These are phyloP conservation scores for Cryptococcus sp. DNA, from an alignment of 1,284 basidiomycete species.

Conservation along the genomic window DNA sequence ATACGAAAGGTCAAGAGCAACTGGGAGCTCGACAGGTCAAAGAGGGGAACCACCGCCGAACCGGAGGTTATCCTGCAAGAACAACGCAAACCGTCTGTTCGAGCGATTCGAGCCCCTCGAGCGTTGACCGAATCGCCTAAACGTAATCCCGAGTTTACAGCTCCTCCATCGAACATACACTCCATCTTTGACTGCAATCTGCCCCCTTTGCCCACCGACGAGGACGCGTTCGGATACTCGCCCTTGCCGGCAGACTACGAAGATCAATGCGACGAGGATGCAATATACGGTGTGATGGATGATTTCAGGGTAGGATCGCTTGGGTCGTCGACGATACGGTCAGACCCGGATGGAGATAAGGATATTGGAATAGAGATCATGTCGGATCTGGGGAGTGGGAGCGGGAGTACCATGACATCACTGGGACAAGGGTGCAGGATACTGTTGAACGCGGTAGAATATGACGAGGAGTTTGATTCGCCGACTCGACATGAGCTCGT, in stretches of 20 bases:
- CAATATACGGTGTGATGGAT: slow-evolving; percentile 18
- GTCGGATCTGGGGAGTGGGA: not conserved
- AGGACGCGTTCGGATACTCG: slow-evolving; percentile 32
- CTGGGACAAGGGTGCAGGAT: slow-evolving; percentile 5
- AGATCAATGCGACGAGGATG: slow-evolving; percentile 34
- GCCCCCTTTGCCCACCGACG: slow-evolving; percentile 16
- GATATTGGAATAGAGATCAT: not conserved
- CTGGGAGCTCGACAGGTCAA: slow-evolving; percentile 21
- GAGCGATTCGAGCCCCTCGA: not conserved
- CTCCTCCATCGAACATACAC: not conserved
- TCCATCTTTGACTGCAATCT: slow-evolving; percentile 9
- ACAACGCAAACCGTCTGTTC: slow-evolving; percentile 16
- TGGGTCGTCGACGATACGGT: slow-evolving; percentile 10
- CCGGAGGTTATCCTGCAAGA: slow-evolving; percentile 23
- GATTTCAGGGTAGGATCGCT: slow-evolving; percentile 18
- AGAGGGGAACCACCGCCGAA: slow-evolving; percentile 2
- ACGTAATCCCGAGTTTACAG: not conserved
- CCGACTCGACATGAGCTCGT: slow-evolving; percentile 10
- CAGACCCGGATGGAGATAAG: not conserved
- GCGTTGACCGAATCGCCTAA: slow-evolving; percentile 1
- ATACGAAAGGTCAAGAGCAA: slow-evolving; percentile 35
- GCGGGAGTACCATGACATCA: not conserved
- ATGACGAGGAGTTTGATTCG: slow-evolving; percentile 27
- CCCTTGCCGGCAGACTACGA: slow-evolving; percentile 40
- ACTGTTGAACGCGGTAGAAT: slow-evolving; percentile 18